Evolutionary conservation across 148 eudicot genomes (phyloP).

Genomic region (Vaccinium vitisidaea): DNA sequence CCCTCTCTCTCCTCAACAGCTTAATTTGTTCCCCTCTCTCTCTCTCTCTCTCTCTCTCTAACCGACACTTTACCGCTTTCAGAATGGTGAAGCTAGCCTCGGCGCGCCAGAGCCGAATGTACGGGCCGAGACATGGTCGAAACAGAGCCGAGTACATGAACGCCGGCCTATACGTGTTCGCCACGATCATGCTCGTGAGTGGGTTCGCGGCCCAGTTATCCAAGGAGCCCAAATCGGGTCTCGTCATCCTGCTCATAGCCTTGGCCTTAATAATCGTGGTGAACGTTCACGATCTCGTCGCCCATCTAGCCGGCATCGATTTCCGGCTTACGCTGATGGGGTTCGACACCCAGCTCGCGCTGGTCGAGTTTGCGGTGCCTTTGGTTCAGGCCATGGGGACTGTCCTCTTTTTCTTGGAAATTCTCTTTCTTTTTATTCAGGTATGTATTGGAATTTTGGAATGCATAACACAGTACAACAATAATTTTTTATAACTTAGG

Average conservation of each 20-base stretch:
- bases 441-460: slow-evolving; percentile 15
- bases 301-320: slow-evolving; percentile 74
- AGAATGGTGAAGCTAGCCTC: slow-evolving; percentile 85
- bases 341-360: slow-evolving; percentile 60
- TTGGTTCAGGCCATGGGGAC: slow-evolving; percentile 42
- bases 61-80: neutral
- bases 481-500: too few relatives aligned
- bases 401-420: slow-evolving; percentile 35
- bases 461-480: too few relatives aligned
- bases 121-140: slow-evolving; percentile 55
- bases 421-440: slow-evolving; percentile 44
- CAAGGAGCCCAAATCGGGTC: slow-evolving; percentile 57
- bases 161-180: slow-evolving; percentile 71
- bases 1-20: neutral
- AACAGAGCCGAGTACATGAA: slow-evolving; percentile 67
- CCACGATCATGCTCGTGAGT: slow-evolving; percentile 42
- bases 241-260: slow-evolving; percentile 52
- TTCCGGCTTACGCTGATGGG: slow-evolving; percentile 42
- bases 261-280: slow-evolving; percentile 34
- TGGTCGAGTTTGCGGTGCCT: slow-evolving; percentile 76
- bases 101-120: slow-evolving; percentile 65
- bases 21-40: too few relatives aligned
- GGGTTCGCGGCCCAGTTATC: slow-evolving; percentile 67
- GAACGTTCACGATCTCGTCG: slow-evolving; percentile 67
- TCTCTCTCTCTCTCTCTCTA: neutral